These are phyloP conservation scores for Barbatosphaeria neglecta DNA, from an alignment of 495 filamentous ascomycete species.

Conservation along the genomic window DNA sequence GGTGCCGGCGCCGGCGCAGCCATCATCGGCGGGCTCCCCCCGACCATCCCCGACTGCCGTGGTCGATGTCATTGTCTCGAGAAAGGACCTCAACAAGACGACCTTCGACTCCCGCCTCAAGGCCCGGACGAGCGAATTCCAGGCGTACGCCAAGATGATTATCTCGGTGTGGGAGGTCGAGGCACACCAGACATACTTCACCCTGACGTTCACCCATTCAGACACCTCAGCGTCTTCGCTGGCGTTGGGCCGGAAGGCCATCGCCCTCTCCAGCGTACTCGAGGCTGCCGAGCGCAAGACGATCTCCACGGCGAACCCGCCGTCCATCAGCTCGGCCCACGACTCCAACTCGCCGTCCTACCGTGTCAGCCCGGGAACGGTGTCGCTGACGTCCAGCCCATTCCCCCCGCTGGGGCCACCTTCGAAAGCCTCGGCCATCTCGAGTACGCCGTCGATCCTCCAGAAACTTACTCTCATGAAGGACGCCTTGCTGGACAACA, in stretches of 20 bases:
- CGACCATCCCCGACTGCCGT: constrained; percentile 33
- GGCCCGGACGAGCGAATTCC: constrained; percentile 21
- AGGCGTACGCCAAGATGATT: constrained; percentile 52
- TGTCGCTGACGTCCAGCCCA: constrained; percentile 31
- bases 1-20: too few species aligned
- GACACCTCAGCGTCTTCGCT: constrained; percentile 16
- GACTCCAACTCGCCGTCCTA: constrained; percentile 23
- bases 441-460: constrained; percentile 43
- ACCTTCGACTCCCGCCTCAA: constrained; percentile 10
- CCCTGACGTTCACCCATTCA: constrained; percentile 50
- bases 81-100: constrained; percentile 14
- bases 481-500: constrained; percentile 57
- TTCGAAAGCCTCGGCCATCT: constrained; percentile 26
- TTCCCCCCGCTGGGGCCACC: constrained; percentile 53
- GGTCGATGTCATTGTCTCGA: constrained; percentile 45
- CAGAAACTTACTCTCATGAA: constrained; percentile 58
- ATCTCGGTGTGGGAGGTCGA: constrained; percentile 52
- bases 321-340: constrained; percentile 30
- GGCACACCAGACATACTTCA: constrained; percentile 45
- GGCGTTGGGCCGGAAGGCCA: constrained; percentile 8
- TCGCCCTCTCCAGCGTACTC: constrained; percentile 20
- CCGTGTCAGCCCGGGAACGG: constrained; percentile 23
- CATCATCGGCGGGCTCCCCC: constrained; percentile 5
- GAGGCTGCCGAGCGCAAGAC: constrained; percentile 22
- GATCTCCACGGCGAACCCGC: constrained; percentile 23